Evolutionary conservation across 75 land plant genomes (phyloP).

Genomic region (Sequoiadendron giganteum): DNA sequence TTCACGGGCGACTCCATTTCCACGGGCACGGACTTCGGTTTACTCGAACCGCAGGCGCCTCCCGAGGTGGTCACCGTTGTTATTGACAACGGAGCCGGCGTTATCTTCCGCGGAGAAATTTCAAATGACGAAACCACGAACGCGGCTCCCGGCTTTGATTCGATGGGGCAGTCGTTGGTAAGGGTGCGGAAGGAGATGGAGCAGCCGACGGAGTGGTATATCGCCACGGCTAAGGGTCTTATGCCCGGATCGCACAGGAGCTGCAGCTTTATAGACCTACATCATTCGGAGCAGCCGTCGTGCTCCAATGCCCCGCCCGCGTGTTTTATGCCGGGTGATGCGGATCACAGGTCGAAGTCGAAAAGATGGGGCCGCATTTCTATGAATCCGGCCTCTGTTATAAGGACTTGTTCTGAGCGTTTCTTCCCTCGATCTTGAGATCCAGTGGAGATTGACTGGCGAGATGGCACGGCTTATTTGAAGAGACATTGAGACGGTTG

Average conservation of each 20-base stretch:
- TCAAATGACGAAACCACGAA: no score
- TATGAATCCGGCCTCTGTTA: neutral
- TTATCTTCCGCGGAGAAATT: no score
- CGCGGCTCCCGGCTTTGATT: neutral
- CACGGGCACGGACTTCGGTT: neutral
- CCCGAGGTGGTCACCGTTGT: neutral
- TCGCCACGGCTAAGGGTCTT: neutral
- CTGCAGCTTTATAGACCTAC: neutral
- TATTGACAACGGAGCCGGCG: neutral
- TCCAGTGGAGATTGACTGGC: neutral
- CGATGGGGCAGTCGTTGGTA: slow-evolving; percentile 3
- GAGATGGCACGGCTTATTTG: neutral
- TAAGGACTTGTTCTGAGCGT: neutral
- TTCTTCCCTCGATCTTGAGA: neutral
- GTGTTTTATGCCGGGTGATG: no score
- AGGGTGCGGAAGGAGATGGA: neutral
- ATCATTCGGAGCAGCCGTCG: neutral
- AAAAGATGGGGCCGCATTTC: neutral
- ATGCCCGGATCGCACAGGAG: neutral
- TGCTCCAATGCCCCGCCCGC: neutral
- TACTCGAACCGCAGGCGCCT: neutral
- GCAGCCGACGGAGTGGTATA: neutral
- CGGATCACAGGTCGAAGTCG: neutral
- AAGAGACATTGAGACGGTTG: no score
- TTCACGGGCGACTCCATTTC: neutral